Evolutionary conservation across 2,329 filamentous ascomycete species (phyloP), one percentile per base, ranked within the genome.

Genomic region (Pseudopyricularia cyperi): DNA sequence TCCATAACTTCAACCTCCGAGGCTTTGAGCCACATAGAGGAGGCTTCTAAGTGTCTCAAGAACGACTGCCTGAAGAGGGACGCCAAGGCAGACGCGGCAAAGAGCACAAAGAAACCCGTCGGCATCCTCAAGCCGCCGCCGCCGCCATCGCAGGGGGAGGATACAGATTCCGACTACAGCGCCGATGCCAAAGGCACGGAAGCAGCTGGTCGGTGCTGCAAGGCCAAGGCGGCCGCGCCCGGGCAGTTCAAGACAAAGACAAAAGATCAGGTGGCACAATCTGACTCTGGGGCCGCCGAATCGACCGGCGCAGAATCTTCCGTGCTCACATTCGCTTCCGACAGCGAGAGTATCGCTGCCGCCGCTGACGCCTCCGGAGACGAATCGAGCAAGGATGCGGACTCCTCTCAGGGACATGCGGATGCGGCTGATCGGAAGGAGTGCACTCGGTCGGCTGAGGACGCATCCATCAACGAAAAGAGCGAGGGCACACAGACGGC

Each of bases 391-490:
- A 28, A 35, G 22, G 47, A 37, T 6, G 47, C 19, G 9, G 15
- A 14, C 19, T 19, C 22, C 14, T n/a, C 19, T 15, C 22, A 49
- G 19, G 39, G 22, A 12, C 11, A 24, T 24, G 39, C 39, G 14
- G 12, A 19, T 7, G 22, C 39, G 19, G 15, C 39, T 5, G 47
- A 48, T 7, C 30, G 51, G 14, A 47, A 28, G 19, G 50, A 52
- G 30, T 42, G 42, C 3, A 46, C 14, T 4, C 42, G 47, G 34
- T 49, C 30, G 32, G 48, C 34, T 17, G 53, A 55, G 51, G 39
- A 50, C 28, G 30, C 50, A 30, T 24, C 47, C 11, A 35, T 48
- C 32, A 52, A 54, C 19, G 53, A 51, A n/a, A 28, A 51, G 14
- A 46, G 34, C 37, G 50, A 51, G 28, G 50, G 50, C 42, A 35